These are phyloP conservation scores for Eucalyptus coolabah DNA, from an alignment of 345 rosid genomes.

Conservation along the genomic window DNA sequence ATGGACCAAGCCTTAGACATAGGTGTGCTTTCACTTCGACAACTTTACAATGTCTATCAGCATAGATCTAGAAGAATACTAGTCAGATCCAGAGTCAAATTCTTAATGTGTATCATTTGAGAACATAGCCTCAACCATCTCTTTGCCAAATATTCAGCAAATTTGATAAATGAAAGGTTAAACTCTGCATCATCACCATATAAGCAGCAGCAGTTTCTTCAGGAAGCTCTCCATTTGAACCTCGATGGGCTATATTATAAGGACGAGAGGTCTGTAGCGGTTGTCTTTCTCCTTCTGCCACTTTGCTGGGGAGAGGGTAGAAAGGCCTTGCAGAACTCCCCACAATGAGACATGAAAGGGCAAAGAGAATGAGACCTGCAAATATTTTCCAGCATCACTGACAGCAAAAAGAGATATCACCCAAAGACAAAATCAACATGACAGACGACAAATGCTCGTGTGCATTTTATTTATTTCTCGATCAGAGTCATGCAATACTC, in stretches of 20 bases:
- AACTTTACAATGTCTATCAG: background rate
- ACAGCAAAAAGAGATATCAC: background rate
- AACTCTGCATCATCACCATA: conserved; percentile 21
- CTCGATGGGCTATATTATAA: conserved; percentile 84
- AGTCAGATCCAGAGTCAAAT: background rate
- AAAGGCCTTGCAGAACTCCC: conserved; percentile 58
- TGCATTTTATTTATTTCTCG: background rate
- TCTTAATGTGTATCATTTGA: background rate
- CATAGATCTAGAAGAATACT: background rate
- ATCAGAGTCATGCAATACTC: background rate
- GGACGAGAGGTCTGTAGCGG: conserved; percentile 88
- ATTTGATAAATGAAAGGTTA: background rate
- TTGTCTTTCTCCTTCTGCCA: conserved; percentile 16
- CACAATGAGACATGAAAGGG: conserved; percentile 27
- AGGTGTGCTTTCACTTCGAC: background rate
- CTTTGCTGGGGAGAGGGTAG: conserved; percentile 79
- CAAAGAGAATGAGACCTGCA: conserved; percentile 37
- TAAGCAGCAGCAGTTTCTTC: conserved; percentile 94
- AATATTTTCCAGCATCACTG: background rate
- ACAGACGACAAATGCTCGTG: background rate
- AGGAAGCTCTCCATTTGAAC: conserved; percentile 91
- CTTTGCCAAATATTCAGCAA: background rate
- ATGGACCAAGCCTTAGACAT: background rate
- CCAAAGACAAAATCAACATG: background rate
- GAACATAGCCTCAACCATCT: background rate